phyloP scores from a whole-genome alignment of 2,329 filamentous ascomycete species.

The Paracamarosporium sp. region DNA sequence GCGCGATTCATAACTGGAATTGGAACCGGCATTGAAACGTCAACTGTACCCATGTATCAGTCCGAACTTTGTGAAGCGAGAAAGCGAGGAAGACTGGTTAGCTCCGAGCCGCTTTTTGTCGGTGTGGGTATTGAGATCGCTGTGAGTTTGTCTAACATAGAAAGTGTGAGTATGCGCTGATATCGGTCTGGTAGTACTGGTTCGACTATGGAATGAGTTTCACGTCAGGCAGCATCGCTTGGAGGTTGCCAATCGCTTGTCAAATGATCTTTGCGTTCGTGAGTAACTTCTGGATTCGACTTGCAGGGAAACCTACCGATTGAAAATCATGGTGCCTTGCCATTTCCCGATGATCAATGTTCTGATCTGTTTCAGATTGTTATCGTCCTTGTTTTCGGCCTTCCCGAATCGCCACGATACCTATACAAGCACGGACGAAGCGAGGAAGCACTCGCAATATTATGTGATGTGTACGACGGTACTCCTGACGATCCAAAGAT shows the following conservation, averaged over 20 bases:
- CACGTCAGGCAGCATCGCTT: slow-evolving; percentile 40
- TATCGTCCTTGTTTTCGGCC: slow-evolving; percentile 49
- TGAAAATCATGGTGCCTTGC: too few relatives aligned
- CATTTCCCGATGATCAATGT: too few relatives aligned
- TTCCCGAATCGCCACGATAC: slow-evolving; percentile 35
- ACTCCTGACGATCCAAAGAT: slow-evolving; percentile 62
- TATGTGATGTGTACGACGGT: slow-evolving; percentile 56
- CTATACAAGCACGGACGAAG: slow-evolving; percentile 42
- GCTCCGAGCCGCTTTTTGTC: slow-evolving; percentile 60
- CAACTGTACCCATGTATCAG: slow-evolving; percentile 61
- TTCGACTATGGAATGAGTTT: slow-evolving; percentile 8
- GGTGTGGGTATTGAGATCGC: slow-evolving; percentile 58
- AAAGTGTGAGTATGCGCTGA: background rate
- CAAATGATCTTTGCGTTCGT: slow-evolving; percentile 53
- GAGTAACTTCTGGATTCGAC: background rate
- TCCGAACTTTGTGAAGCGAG: slow-evolving; percentile 59
- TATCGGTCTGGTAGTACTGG: background rate
- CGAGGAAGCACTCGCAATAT: slow-evolving; percentile 57
- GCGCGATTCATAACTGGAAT: slow-evolving; percentile 60
- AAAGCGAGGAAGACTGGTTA: slow-evolving; percentile 66
- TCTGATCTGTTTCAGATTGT: slow-evolving; percentile 31
- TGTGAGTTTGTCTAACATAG: slow-evolving; percentile 46
- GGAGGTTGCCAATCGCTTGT: slow-evolving; percentile 56
- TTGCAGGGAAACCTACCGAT: too few relatives aligned
- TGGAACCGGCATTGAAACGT: slow-evolving; percentile 62